Conservation (phyloP, 371 early-diverging fungal genomes). For the Lichtheimia ornata region DNA sequence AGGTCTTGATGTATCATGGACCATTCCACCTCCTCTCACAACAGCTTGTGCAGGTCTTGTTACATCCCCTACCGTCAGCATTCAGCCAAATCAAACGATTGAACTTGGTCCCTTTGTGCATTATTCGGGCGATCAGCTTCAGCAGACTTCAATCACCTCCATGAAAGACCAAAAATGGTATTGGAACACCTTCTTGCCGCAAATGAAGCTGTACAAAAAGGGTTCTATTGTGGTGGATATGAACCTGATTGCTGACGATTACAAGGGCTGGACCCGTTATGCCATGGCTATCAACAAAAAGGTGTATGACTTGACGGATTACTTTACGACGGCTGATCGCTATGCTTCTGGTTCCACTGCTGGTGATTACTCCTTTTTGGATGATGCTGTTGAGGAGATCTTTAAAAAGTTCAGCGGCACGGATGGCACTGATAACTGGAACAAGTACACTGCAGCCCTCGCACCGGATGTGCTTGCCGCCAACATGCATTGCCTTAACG, state of each 20-base stretch:
- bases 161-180: constrained; percentile 60
- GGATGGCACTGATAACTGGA: constrained; percentile 67
- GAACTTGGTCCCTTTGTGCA: constrained; percentile 34
- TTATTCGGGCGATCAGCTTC: constrained; percentile 41
- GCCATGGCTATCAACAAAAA: constrained; percentile 73
- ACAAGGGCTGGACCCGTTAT: constrained; percentile 47
- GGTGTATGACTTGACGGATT: constrained; percentile 78
- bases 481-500: constrained; percentile 74
- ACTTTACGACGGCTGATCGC: constrained; percentile 54
- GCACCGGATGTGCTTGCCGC: constrained; percentile 31
- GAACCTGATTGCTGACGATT: constrained; percentile 46
- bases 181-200: constrained; percentile 62
- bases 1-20: constrained; percentile 65
- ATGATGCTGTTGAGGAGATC: constrained; percentile 56
- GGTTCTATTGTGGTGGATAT: constrained; percentile 65
- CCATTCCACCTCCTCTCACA: constrained; percentile 78
- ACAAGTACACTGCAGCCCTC: constrained; percentile 40
- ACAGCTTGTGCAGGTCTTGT: constrained; percentile 57
- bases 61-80: constrained; percentile 31
- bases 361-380: constrained; percentile 51
- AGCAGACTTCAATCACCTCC: constrained; percentile 23
- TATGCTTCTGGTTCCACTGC: constrained; percentile 42
- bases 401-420: constrained; percentile 71
- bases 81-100: constrained; percentile 33
- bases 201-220: constrained; percentile 65